phyloP scores from a whole-genome alignment of 805 yeast genomes.

The Hanseniaspora singularis region DNA sequence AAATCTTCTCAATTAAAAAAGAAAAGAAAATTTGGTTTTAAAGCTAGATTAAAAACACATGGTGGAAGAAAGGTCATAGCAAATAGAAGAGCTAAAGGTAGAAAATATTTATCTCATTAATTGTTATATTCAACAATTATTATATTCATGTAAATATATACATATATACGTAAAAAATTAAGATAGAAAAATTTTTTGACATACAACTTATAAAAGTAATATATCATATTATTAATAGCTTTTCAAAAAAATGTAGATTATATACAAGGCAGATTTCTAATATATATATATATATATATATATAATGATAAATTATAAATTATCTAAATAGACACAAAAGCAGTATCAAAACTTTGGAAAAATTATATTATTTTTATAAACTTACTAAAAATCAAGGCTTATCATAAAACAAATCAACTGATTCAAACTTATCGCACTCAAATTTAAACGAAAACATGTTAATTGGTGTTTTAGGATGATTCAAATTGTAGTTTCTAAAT shows the following conservation, averaged over 20 bases:
- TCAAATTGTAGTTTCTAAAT: constrained; percentile 33
- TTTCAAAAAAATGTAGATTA: too few relatives aligned
- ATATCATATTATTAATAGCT: too few relatives aligned
- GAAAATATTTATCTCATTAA: constrained; percentile 84
- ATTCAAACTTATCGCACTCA: constrained; percentile 5
- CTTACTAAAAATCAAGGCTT: too few relatives aligned
- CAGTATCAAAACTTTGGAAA: too few relatives aligned
- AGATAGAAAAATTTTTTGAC: too few relatives aligned
- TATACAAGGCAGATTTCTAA: too few relatives aligned
- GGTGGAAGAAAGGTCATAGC: constrained; percentile 68
- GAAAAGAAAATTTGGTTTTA: constrained; percentile 80
- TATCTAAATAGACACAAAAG: too few relatives aligned
- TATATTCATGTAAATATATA: constrained; percentile 9
- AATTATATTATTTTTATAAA: too few relatives aligned
- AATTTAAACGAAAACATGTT: constrained; percentile 2
- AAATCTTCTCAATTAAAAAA: constrained; percentile 39
- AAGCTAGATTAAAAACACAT: constrained; percentile 65
- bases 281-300: too few relatives aligned
- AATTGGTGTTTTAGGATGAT: neutral
- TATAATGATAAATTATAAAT: too few relatives aligned
- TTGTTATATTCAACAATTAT: neutral
- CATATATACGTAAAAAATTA: constrained; percentile 5
- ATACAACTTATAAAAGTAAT: too few relatives aligned
- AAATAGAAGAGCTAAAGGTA: constrained; percentile 74
- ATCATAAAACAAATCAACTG: constrained; percentile 15